A percentile compares a stretch with the other conserved stretches of the same genome.
Evolutionary conservation across 169 alveolate genomes (phyloP).

Genomic region (Plasmodium malariae): DNA sequence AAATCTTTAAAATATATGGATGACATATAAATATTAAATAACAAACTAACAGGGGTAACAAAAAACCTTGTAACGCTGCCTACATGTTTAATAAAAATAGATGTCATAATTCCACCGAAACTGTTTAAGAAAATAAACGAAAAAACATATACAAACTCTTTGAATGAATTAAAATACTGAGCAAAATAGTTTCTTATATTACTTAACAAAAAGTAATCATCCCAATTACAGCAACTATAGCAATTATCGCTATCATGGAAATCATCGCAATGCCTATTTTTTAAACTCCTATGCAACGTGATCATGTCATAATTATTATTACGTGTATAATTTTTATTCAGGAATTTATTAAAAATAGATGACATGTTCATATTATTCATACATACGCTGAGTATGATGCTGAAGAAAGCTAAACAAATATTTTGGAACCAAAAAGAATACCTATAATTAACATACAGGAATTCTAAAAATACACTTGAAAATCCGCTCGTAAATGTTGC

Average conservation of each 20-base stretch:
- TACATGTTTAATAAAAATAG: slow-evolving; percentile 31
- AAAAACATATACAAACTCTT: slow-evolving; percentile 29
- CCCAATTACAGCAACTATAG: neutral
- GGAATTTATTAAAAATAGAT: neutral
- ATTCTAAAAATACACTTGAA: slow-evolving; percentile 57
- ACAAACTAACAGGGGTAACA: slow-evolving; percentile 59
- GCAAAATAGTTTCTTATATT: neutral
- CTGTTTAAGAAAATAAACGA: slow-evolving; percentile 23
- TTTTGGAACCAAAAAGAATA: slow-evolving; percentile 54
- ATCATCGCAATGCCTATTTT: too few relatives aligned
- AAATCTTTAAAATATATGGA: slow-evolving; percentile 65
- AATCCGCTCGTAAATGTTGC: slow-evolving; percentile 61
- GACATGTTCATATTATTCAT: slow-evolving; percentile 11
- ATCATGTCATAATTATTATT: too few relatives aligned
- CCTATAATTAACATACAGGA: slow-evolving; percentile 27
- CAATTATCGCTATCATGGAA: neutral
- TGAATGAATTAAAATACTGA: slow-evolving; percentile 36
- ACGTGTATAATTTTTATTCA: too few relatives aligned
- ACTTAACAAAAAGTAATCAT: neutral
- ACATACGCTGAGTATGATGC: slow-evolving; percentile 36
- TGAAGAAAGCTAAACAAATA: slow-evolving; percentile 42
- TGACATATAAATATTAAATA: slow-evolving; percentile 53
- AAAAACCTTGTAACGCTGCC: slow-evolving; percentile 51
- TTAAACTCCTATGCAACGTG: too few relatives aligned
- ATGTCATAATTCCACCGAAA: slow-evolving; percentile 43